Conservation (phyloP, 495 filamentous ascomycete genomes). For the Lasiosphaeris hirsuta region DNA sequence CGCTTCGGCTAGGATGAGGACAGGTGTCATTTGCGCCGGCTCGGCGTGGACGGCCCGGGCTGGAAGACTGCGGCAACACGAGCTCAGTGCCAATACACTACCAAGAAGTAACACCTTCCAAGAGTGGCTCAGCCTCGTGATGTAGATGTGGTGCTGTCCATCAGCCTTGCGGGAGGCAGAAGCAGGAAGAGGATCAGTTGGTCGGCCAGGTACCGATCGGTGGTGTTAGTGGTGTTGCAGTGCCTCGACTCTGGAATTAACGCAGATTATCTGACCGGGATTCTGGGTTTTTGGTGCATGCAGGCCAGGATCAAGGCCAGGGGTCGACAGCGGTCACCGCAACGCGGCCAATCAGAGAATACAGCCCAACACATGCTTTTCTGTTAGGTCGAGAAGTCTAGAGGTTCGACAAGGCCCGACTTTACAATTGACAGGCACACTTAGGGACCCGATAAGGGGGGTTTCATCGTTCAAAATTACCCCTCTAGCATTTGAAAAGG, state of each 20-base stretch:
- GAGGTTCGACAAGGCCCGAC: no score
- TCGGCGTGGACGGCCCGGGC: not conserved
- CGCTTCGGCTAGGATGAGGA: not conserved
- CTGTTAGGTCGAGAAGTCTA: no score
- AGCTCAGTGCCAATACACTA: not conserved
- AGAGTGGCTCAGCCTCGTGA: conserved; percentile 5
- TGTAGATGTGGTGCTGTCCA: not conserved
- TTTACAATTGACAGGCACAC: no score
- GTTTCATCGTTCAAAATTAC: no score
- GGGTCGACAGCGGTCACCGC: not conserved
- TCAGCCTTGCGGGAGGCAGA: conserved; percentile 9
- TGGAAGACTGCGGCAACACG: not conserved
- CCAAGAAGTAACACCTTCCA: not conserved
- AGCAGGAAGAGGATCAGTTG: not conserved
- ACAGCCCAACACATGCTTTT: no score
- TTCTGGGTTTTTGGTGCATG: not conserved
- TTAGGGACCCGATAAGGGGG: no score
- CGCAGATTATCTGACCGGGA: conserved; percentile 18
- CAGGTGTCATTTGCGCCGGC: conserved; percentile 4
- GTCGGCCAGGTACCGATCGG: conserved; percentile 11
- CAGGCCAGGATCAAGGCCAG: not conserved
- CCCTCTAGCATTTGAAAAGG: no score
- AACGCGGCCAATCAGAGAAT: conserved; percentile 5
- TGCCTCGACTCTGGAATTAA: conserved; percentile 8
- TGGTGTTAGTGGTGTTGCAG: conserved; percentile 11